phyloP scores from a whole-genome alignment of 768 basidiomycete genomes.

The Boletus speciosus region DNA sequence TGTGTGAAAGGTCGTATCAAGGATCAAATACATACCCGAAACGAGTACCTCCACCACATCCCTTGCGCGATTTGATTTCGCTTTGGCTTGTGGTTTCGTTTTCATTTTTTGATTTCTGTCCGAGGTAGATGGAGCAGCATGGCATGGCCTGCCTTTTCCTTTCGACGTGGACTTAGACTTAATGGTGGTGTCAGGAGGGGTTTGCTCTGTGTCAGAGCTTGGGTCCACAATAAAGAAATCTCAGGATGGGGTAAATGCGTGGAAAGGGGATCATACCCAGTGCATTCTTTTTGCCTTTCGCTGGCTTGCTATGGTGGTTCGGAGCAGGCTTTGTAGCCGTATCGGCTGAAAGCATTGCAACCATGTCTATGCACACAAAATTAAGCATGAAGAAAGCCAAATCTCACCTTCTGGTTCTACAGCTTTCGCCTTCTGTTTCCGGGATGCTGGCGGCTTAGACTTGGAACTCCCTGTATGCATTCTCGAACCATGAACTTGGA shows the following conservation, averaged over 20 bases:
- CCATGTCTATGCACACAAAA: neutral
- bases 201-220: slow-evolving; percentile 3
- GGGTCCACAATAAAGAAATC: neutral
- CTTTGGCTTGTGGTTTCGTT: slow-evolving; percentile 1
- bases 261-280: neutral
- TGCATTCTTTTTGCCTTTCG: slow-evolving; percentile 12
- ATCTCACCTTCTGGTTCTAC: slow-evolving; percentile 3
- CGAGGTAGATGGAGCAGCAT: neutral
- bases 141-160: slow-evolving; percentile 4
- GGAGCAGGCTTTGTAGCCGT: slow-evolving; percentile 3
- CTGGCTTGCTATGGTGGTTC: slow-evolving; percentile 13
- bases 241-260: neutral
- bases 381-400: neutral
- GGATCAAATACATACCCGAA: slow-evolving; percentile 11
- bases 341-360: neutral
- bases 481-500: neutral
- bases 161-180: slow-evolving; percentile 9
- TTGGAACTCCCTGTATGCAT: slow-evolving; percentile 12
- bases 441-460: slow-evolving; percentile 1
- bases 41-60: slow-evolving; percentile 4
- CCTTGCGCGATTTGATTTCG: slow-evolving; percentile 7
- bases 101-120: slow-evolving; percentile 3
- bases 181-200: neutral
- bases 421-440: slow-evolving; percentile 9
- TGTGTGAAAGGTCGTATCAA: neutral